These are phyloP conservation scores for Aureobasidium sp. DNA, from an alignment of 2,329 filamentous ascomycete genomes.

Conservation along the genomic window DNA sequence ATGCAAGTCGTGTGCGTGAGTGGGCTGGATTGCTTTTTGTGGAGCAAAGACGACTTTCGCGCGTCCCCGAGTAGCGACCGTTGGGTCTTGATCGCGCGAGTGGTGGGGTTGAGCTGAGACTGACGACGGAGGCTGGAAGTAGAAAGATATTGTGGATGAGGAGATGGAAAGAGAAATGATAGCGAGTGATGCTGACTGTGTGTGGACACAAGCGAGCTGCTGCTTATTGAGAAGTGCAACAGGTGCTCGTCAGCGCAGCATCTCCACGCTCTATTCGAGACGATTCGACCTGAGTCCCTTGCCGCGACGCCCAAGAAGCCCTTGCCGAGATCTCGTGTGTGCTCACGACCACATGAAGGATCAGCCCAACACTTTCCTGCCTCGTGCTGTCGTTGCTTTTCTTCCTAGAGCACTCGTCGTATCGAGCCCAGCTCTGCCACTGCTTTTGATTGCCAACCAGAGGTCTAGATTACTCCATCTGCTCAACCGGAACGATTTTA, in stretches of 20 bases:
- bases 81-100: not conserved
- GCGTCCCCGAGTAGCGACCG: conserved; percentile 5
- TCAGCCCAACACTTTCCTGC: conserved; percentile 1
- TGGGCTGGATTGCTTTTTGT: conserved; percentile 13
- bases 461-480: not conserved
- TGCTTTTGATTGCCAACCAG: not conserved
- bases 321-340: not conserved
- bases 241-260: not conserved
- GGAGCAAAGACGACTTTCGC: conserved; percentile 9
- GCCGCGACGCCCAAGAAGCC: not conserved
- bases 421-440: not conserved
- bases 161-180: not conserved
- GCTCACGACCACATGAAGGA: not conserved
- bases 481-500: not conserved
- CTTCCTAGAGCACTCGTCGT: not conserved
- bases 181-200: not conserved
- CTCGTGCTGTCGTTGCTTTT: not conserved
- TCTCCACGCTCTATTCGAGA: conserved; percentile 7
- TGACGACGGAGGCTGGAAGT: not conserved
- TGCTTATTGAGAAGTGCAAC: not conserved
- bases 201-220: conserved; percentile 2
- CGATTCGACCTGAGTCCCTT: conserved; percentile 6
- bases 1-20: not conserved
- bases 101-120: not conserved
- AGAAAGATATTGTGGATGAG: not conserved